Base-by-base conservation (phyloP, 2,329 filamentous ascomycete genomes). In the Pestalotiopsis sp. region DNA sequence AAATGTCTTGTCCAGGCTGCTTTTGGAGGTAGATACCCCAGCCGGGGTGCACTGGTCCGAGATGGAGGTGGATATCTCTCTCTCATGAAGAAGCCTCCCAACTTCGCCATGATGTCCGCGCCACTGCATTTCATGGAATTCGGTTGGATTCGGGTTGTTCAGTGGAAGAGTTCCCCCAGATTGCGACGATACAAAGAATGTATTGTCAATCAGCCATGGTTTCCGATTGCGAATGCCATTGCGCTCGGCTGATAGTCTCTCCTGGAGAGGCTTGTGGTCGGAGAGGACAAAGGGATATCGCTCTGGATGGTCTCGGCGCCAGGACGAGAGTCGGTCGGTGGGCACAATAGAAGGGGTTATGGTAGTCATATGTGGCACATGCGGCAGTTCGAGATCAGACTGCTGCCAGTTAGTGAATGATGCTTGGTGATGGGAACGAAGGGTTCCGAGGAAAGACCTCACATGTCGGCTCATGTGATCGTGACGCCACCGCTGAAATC, bases 321-420 rank as follows among this genome's bases (percentile, higher is more conserved):
- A 84, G 27, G 72, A 72, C 9, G 76, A 69, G 3, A 84, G 77
- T 27, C 64, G 74, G 17, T 76, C 71, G 1, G 83, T 84, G 2
- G 82, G 82, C 23, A 78, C 76, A 68, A 84, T 81, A 4, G 77
- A 77, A 4, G 81, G 77, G 38, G 81, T 81, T 58, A 84, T 81
- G 4, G 83, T 84, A 6, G 79, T 83, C 72, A 84, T 81, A 71
- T 84, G 83, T 13, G 83, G 83, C n/a, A 83, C 78, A 68, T 84
- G 83, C 58, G 83, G 83, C 52, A 84, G 80, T 67, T 83, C 81
- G 36, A 84, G 77, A 61, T 84, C 80, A 13, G 76, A 73, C 81
- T 83, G 62, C 17, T 58, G 17, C 17, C 41, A n/a, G n/a, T 63
- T 23, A 63, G 57, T 61, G 23, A 57, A 31, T 31, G 52, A 27